A percentile compares a stretch with the other conserved stretches of the same genome.
phyloP scores from a whole-genome alignment of 441 rosid species.

The Erysimum cheiri region DNA sequence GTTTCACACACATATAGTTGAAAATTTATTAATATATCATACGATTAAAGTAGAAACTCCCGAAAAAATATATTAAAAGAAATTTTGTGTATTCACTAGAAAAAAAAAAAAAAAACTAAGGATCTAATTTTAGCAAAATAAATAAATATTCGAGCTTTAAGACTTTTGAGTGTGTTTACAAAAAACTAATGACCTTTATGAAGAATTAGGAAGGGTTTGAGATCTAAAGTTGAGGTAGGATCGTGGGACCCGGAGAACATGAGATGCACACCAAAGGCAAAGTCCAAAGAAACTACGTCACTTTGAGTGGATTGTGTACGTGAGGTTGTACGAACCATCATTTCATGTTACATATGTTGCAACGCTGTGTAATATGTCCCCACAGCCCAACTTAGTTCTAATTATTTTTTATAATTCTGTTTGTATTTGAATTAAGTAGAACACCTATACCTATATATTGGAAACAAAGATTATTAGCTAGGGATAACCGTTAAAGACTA shows the following conservation, averaged over 20 bases:
- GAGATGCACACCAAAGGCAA: slow-evolving; percentile 36
- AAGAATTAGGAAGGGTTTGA: slow-evolving; percentile 7
- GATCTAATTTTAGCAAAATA: background rate
- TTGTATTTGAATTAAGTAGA: slow-evolving; percentile 5
- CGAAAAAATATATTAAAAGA: background rate
- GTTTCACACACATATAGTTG: background rate
- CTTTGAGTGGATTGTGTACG: slow-evolving; percentile 38
- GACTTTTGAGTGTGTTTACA: slow-evolving; percentile 16
- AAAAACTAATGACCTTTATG: slow-evolving; percentile 10
- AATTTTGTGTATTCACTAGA: background rate
- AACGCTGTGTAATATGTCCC: slow-evolving; percentile 12
- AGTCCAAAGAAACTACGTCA: slow-evolving; percentile 41
- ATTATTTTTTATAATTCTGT: background rate
- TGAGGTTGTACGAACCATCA: slow-evolving; percentile 38
- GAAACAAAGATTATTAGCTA: background rate
- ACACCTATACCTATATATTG: background rate
- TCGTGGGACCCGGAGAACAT: slow-evolving; percentile 33
- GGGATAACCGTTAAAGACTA: background rate
- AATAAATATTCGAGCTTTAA: background rate
- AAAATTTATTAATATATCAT: background rate
- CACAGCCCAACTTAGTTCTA: slow-evolving; percentile 6
- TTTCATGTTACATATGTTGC: slow-evolving; percentile 29
- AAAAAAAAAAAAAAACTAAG: background rate
- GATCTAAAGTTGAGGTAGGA: slow-evolving; percentile 11
- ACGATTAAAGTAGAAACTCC: background rate